Percentiles rank a stretch among this genome's conserved stretches.
These are phyloP conservation scores for Phytophthora multivora DNA, from an alignment of 352 stramenopile species.

Conservation along the genomic window DNA sequence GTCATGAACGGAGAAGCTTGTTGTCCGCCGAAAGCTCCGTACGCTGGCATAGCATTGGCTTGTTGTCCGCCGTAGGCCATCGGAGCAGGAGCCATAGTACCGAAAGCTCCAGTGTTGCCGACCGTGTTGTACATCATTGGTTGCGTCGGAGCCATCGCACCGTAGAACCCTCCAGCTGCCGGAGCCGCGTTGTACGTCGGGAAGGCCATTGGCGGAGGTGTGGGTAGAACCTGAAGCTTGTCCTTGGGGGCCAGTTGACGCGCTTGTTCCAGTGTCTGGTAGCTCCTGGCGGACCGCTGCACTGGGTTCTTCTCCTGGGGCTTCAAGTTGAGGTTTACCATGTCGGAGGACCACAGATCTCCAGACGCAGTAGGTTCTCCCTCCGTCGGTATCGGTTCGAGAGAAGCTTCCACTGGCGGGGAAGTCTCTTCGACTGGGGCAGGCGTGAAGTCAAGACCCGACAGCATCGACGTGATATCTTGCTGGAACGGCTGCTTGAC, in stretches of 20 bases:
- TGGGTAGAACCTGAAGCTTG: slow-evolving; percentile 66
- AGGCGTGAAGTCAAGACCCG: slow-evolving; percentile 73
- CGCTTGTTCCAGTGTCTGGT: slow-evolving; percentile 79
- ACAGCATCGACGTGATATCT: slow-evolving; percentile 80
- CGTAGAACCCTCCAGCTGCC: slow-evolving; percentile 29
- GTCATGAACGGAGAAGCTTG: slow-evolving; percentile 55
- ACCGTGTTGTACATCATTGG: slow-evolving; percentile 46
- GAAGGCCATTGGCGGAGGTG: slow-evolving; percentile 36
- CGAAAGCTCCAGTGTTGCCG: slow-evolving; percentile 23
- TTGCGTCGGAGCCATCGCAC: slow-evolving; percentile 33
- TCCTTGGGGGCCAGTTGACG: slow-evolving; percentile 60
- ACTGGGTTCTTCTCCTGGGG: slow-evolving; percentile 54
- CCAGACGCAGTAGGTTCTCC: slow-evolving; percentile 31
- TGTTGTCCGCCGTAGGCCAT: slow-evolving; percentile 27
- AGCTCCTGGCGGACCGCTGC: slow-evolving; percentile 47
- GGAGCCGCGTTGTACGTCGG: slow-evolving; percentile 26
- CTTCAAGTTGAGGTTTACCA: slow-evolving; percentile 81
- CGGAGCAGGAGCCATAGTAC: slow-evolving; percentile 25
- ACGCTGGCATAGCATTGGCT: slow-evolving; percentile 17
- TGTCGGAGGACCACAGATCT: slow-evolving; percentile 74
- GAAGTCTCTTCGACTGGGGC: slow-evolving; percentile 43
- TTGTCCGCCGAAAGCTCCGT: slow-evolving; percentile 27
- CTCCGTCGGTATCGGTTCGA: slow-evolving; percentile 28
- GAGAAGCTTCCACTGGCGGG: slow-evolving; percentile 15
- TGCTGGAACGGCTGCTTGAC: slow-evolving; percentile 31